Evolutionary conservation across 352 stramenopile species (phyloP).

Genomic region (Elongisporangium senticosum): DNA sequence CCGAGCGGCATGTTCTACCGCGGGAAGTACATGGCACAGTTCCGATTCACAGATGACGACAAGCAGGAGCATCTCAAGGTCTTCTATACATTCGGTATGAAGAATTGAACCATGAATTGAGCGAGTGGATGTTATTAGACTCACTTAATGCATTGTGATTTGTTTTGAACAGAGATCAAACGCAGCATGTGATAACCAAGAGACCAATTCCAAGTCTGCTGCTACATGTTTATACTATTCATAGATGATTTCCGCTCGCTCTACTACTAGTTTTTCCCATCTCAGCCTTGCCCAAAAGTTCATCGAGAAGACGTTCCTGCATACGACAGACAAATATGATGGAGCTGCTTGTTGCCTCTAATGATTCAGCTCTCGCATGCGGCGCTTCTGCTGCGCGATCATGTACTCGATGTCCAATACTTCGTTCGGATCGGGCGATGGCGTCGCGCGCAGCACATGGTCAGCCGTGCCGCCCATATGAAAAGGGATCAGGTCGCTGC

Average conservation of each 20-base stretch:
- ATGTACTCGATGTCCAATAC: conserved; percentile 51
- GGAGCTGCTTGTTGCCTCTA: background rate
- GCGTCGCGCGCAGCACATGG: conserved; percentile 28
- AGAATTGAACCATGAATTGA: background rate
- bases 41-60: conserved; percentile 69
- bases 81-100: conserved; percentile 75
- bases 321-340: background rate
- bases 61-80: conserved; percentile 59
- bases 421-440: conserved; percentile 11
- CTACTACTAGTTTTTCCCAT: background rate
- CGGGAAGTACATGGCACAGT: conserved; percentile 81
- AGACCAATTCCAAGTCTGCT: background rate
- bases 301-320: too few relatives aligned
- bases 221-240: background rate
- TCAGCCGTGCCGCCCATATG: conserved; percentile 40
- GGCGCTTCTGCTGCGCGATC: conserved; percentile 42
- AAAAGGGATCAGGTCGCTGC: conserved; percentile 40
- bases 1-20: conserved; percentile 84
- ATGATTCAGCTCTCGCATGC: conserved; percentile 34
- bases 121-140: background rate
- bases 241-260: background rate
- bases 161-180: conserved; percentile 45
- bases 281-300: background rate
- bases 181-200: conserved; percentile 2
- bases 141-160: background rate